Evolutionary conservation across 1,139 yeast genomes (phyloP).

Genomic region (Diutina pseudorugosa): DNA sequence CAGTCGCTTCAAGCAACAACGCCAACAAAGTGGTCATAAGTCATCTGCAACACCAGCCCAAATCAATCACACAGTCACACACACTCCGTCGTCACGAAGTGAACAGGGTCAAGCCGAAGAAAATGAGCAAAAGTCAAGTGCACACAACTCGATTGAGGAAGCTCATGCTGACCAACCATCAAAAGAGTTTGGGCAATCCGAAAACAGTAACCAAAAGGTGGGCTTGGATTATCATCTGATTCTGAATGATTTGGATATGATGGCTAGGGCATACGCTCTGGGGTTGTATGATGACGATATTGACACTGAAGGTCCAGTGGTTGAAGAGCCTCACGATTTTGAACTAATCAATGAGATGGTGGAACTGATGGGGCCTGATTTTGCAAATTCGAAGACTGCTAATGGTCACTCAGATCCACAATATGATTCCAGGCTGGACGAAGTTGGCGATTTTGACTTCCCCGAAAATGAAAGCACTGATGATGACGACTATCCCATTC

Average conservation of each 20-base stretch:
- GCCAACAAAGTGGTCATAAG: not conserved
- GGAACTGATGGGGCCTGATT: conserved; percentile 16
- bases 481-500: not conserved
- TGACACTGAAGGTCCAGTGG: conserved; percentile 43
- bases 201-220: not conserved
- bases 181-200: not conserved
- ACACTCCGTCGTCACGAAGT: no score
- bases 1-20: conserved; percentile 7
- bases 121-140: not conserved
- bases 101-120: no score
- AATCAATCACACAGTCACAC: not conserved
- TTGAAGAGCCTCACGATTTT: conserved; percentile 44
- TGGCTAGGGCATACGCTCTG: conserved; percentile 49
- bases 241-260: conserved; percentile 48
- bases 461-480: not conserved
- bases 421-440: conserved; percentile 2
- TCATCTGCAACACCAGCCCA: not conserved
- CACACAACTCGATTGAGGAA: conserved; percentile 4
- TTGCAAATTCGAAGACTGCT: not conserved
- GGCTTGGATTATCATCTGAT: conserved; percentile 20
- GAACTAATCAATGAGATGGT: conserved; percentile 37
- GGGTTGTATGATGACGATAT: conserved; percentile 27
- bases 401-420: not conserved
- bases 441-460: not conserved
- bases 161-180: not conserved